A percentile compares a stretch with the other conserved stretches of the same genome.
These are phyloP conservation scores for Paecilomyces sp. DNA, from an alignment of 2,329 filamentous ascomycete species.

Conservation along the genomic window DNA sequence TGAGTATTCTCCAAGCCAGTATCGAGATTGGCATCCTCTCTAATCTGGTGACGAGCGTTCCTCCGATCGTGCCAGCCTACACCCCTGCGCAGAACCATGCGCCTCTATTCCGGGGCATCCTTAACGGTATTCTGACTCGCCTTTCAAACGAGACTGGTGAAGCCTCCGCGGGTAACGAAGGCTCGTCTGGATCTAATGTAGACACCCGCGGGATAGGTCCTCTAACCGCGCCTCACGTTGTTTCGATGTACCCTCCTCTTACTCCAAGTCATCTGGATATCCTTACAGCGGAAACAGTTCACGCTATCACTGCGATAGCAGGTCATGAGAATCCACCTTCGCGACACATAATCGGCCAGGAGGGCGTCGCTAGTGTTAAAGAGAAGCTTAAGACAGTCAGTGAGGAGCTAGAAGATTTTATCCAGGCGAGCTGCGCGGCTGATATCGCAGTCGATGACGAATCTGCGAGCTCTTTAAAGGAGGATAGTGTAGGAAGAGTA, in stretches of 20 bases:
- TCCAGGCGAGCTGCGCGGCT: slow-evolving; percentile 78
- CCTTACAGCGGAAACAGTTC: slow-evolving; percentile 80
- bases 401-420: slow-evolving; percentile 93
- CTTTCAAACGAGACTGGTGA: slow-evolving; percentile 49
- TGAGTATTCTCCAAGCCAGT: slow-evolving; percentile 92
- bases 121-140: slow-evolving; percentile 70
- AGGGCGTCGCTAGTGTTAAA: slow-evolving; percentile 80
- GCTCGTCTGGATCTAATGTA: slow-evolving; percentile 9
- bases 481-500: slow-evolving; percentile 12
- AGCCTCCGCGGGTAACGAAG: slow-evolving; percentile 7
- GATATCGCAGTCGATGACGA: slow-evolving; percentile 45
- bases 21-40: slow-evolving; percentile 85
- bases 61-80: slow-evolving; percentile 62
- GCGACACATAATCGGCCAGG: slow-evolving; percentile 85
- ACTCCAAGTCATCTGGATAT: slow-evolving; percentile 61
- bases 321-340: slow-evolving; percentile 94
- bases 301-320: slow-evolving; percentile 84
- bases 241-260: slow-evolving; percentile 68
- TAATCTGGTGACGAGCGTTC: slow-evolving; percentile 78
- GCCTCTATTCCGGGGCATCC: slow-evolving; percentile 74
- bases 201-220: slow-evolving; percentile 23
- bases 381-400: slow-evolving; percentile 96
- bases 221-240: slow-evolving; percentile 39
- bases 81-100: slow-evolving; percentile 64
- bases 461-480: slow-evolving; percentile 12